Evolutionary conservation across 140 eudicot species (phyloP), one percentile per base, ranked within the genome.

Genomic region (Anethum foeniculum): DNA sequence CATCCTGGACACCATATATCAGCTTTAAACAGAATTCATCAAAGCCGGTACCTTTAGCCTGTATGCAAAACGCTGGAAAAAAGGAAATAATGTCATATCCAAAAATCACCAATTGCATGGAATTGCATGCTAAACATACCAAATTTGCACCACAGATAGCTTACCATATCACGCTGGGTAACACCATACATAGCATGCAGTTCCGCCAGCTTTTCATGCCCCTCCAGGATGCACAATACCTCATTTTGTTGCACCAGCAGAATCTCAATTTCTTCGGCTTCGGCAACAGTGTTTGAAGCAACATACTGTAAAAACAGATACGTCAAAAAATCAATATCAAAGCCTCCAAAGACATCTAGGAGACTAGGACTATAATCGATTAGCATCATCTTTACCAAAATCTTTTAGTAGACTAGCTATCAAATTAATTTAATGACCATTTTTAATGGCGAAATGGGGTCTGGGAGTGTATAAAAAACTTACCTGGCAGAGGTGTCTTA

Each of bases 211-310:
- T 83, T 85, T 81, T 85, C 91, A 78, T 89, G 86, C 54, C 82
- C 90, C 32, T 88, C 86, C 87, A 94, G 74, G 62, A 81, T 46
- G 41, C 81, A 90, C 76, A 91, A 44, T 48, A 91, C 91, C 14
- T 80, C 85, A 39, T 65, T 71, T 25, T 80, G 81, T 77, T 88
- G 92, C 41, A 84, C 86, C 39, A 86, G 58, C 34, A 92, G 74
- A 43, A 94, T 87, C 84, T 94, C 96, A 25, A 94, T 77, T 81
- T 90, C 92, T 1, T 84, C 83, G 21, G 90, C 94, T 85, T 78
- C 83, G 81, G 84, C 76, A 76, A 86, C 82, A 25, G 85, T 90
- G 80, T 84, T 86, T 73, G 34, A 27, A 34, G 97, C 90, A 78
- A 92, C 89, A 85, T 87, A 82, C 97, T 94, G 90, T 86, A 73